Base-by-base conservation (phyloP, 2,329 filamentous ascomycete genomes). In the Pleoardoris graminearum region DNA sequence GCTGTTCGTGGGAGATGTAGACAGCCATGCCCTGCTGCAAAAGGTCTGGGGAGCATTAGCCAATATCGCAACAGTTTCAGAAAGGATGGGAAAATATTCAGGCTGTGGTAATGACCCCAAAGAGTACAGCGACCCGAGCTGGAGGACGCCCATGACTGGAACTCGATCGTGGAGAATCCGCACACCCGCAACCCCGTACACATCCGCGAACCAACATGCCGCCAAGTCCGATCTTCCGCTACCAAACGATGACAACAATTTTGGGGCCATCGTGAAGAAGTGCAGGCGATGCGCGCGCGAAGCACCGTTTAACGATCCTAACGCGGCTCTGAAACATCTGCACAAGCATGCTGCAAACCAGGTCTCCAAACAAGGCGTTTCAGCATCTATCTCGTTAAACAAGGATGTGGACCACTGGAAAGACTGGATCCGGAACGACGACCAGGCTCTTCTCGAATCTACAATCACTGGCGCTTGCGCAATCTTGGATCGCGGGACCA, bases 21-120 rank as follows among this genome's bases (percentile, higher is more conserved):
- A 68, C 16, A 52, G 61, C 14, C 58, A 48, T 38, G 47, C 47
- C 0, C 51, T 66, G 27, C 45, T 70, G 12, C 57, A 61, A 30
- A 70, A 70, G 51, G 19, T 63, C 1, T 70, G 66, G 63, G 62
- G 61, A 8, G 63, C 63, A 8, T 52, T 69, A 55, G 44, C 37
- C 2, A 63, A 54, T n/a, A 55, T 70, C 8, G 17, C 41, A 11
- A 21, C 53, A 1, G 33, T 53, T 2, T 53, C 48, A 12, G 30
- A 19, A 3, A 33, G 25, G 8, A 32, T 60, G 7, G 35, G 47
- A 23, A 22, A 51, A 6, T 51, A 49, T 16, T 46, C 30, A 12
- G 35, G 55, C 38, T 22, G 50, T 33, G 35, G 49, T 17, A 14
- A 32, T 3, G 52, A 57, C 21, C 19, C 43, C 1, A 37, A 53